Evolutionary conservation across 192 early-diverging fungal species (phyloP).

Genomic region (Mortierella antarctica): DNA sequence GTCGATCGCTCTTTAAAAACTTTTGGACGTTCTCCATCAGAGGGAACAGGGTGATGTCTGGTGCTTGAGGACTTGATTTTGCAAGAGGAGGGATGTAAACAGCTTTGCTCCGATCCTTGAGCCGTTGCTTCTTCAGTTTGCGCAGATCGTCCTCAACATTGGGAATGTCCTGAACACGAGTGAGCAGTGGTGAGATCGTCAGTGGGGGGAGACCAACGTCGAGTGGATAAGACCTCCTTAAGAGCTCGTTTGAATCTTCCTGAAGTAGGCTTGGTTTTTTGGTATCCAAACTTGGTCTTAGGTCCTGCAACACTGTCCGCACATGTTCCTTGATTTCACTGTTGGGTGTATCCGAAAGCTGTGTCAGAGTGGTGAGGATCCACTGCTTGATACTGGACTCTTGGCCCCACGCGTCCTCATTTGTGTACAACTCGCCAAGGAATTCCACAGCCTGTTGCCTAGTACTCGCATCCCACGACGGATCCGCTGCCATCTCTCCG

Average conservation of each 20-base stretch:
- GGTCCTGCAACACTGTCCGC: background rate
- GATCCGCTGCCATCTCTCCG: background rate
- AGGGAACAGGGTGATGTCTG: background rate
- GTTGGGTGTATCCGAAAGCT: background rate
- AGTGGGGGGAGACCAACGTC: background rate
- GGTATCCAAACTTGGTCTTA: background rate
- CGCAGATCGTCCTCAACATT: background rate
- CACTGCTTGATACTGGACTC: background rate
- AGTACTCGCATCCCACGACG: background rate
- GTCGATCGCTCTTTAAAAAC: background rate
- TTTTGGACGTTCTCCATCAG: slow-evolving; percentile 6
- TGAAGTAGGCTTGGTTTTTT: background rate
- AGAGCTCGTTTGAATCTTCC: too few species aligned
- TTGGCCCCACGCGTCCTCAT: background rate
- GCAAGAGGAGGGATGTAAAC: slow-evolving; percentile 10
- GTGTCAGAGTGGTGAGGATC: background rate
- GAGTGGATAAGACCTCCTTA: background rate
- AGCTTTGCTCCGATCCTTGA: background rate
- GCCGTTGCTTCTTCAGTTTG: background rate
- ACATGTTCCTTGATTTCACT: background rate
- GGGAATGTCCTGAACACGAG: slow-evolving; percentile 1
- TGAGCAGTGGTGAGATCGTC: background rate
- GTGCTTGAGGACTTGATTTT: background rate
- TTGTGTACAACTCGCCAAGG: background rate
- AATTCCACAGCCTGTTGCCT: background rate